Base-by-base conservation (phyloP, 192 early-diverging fungal genomes). In the Linnemannia hyalina region DNA sequence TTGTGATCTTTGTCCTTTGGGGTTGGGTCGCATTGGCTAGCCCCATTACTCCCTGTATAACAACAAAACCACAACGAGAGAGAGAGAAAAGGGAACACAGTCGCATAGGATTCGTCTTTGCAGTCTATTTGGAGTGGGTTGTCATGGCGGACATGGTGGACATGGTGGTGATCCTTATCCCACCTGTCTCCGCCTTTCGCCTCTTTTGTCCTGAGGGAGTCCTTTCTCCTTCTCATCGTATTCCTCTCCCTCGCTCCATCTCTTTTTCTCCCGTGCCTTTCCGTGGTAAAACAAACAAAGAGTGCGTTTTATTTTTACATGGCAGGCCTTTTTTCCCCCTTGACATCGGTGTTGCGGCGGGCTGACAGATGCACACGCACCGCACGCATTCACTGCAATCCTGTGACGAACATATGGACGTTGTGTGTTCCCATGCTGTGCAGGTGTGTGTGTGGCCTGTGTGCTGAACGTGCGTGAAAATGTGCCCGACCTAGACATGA, bases 101-200 rank as follows among this genome's bases (percentile, higher is more conserved):
- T 26, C 60, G 11, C 60, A 65, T 65, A 15, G 60, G 1, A 35
- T 65, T 32, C 29, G 10, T 13, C 26, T 32, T 65, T 29, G 60
- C 26, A 4, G n/a, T 32, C n/a, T 9, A 15, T 26, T 35, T 15
- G 60, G 10, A 32, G 26, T 35, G 60, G 1, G 60, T 65, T 26
- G 60, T 13, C 29, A 29, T 29, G n/a, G 55, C n/a, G 22, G n/a
- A 29, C 1, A 65, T 65, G 57, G 38, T 68, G 11, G 15, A 26
- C 16, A 36, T 38, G 22, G n/a, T 40, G 68, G 11, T 8, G 35
- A 16, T 40, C 68, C 40, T 42, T 42, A 26, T 42, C 70, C 70
- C 40, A 71, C 70, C 41, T 71, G 20, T 71, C 60, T 65, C 60
- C 60, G 40, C 38, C 70, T 71, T 42, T 23, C 40, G 8, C 70